Percentiles rank a stretch among this genome's conserved stretches.
phyloP scores from a whole-genome alignment of 805 yeast genomes.

The Teunomyces panamensis region DNA sequence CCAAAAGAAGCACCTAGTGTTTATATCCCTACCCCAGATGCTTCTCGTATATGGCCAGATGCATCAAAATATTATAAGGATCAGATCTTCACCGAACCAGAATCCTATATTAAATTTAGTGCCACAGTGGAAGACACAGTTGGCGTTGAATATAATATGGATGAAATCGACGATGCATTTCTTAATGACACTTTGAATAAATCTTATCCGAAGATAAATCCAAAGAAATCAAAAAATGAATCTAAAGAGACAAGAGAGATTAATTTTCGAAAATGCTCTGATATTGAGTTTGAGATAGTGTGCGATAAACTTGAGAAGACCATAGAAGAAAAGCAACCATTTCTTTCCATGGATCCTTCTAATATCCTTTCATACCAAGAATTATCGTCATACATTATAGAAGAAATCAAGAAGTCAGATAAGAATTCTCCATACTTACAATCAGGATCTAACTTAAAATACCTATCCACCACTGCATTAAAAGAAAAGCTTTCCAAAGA shows the following conservation, averaged over 20 bases:
- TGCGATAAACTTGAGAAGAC: slow-evolving; percentile 71
- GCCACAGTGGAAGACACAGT: slow-evolving; percentile 95
- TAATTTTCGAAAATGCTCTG: slow-evolving; percentile 46
- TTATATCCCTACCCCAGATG: slow-evolving; percentile 96
- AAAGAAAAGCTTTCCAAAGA: slow-evolving; percentile 57
- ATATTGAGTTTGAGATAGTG: slow-evolving; percentile 81
- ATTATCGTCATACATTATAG: slow-evolving; percentile 49
- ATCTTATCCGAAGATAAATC: slow-evolving; percentile 23
- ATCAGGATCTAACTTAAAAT: slow-evolving; percentile 28
- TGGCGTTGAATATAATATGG: slow-evolving; percentile 85
- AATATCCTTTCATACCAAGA: slow-evolving; percentile 72
- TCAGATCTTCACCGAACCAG: slow-evolving; percentile 61
- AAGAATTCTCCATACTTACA: slow-evolving; percentile 25
- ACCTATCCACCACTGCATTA: slow-evolving; percentile 54
- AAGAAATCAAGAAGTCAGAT: slow-evolving; percentile 28
- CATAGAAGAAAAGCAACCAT: slow-evolving; percentile 83
- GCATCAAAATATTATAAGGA: slow-evolving; percentile 70
- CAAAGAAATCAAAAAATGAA: slow-evolving; percentile 9
- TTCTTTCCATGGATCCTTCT: slow-evolving; percentile 77
- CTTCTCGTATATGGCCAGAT: slow-evolving; percentile 77
- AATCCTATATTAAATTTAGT: slow-evolving; percentile 78
- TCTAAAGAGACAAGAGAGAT: slow-evolving; percentile 10
- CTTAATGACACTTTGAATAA: slow-evolving; percentile 42
- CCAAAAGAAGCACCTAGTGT: slow-evolving; percentile 27
- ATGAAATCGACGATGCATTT: slow-evolving; percentile 79